Percentiles rank a stretch among this genome's conserved stretches.
Conservation (phyloP, 2,329 filamentous ascomycete species). For the Colletotrichum eremochloae region DNA sequence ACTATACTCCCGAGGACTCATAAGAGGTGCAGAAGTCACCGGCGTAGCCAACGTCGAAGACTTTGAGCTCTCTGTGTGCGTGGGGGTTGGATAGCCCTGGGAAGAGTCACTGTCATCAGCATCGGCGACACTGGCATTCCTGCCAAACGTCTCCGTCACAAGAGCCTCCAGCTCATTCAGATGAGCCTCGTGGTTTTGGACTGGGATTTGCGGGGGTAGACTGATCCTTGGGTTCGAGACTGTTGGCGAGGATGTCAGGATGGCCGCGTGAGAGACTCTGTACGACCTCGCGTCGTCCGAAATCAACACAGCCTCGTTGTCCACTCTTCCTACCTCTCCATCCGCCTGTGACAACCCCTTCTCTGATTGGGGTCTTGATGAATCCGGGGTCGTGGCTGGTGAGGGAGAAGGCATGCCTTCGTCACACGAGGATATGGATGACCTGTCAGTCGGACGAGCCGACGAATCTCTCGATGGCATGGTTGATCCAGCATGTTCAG, state of each 20-base stretch:
- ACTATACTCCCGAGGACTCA: slow-evolving; percentile 19
- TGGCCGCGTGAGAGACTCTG: slow-evolving; percentile 33
- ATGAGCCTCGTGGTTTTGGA: slow-evolving; percentile 31
- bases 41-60: slow-evolving; percentile 25
- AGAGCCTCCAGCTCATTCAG: slow-evolving; percentile 36
- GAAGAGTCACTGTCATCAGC: slow-evolving; percentile 39
- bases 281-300: slow-evolving; percentile 38
- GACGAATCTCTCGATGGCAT: slow-evolving; percentile 35
- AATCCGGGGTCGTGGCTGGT: slow-evolving; percentile 55
- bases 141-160: slow-evolving; percentile 36
- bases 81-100: slow-evolving; percentile 29
- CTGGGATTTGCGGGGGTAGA: slow-evolving; percentile 33
- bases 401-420: slow-evolving; percentile 52
- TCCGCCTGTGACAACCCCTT: slow-evolving; percentile 47
- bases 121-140: slow-evolving; percentile 35
- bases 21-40: slow-evolving; percentile 17
- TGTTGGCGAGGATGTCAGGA: slow-evolving; percentile 25
- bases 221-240: slow-evolving; percentile 32
- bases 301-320: slow-evolving; percentile 35
- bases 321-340: slow-evolving; percentile 37
- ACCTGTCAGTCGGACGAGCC: slow-evolving; percentile 36
- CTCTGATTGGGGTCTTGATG: slow-evolving; percentile 57
- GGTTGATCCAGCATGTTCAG: slow-evolving; percentile 17
- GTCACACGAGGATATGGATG: slow-evolving; percentile 52
- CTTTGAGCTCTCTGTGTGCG: slow-evolving; percentile 21